Percentiles rank a stretch among this genome's conserved stretches.
Conservation (phyloP, 2,329 filamentous ascomycete genomes). For the Fusarium nodosum region DNA sequence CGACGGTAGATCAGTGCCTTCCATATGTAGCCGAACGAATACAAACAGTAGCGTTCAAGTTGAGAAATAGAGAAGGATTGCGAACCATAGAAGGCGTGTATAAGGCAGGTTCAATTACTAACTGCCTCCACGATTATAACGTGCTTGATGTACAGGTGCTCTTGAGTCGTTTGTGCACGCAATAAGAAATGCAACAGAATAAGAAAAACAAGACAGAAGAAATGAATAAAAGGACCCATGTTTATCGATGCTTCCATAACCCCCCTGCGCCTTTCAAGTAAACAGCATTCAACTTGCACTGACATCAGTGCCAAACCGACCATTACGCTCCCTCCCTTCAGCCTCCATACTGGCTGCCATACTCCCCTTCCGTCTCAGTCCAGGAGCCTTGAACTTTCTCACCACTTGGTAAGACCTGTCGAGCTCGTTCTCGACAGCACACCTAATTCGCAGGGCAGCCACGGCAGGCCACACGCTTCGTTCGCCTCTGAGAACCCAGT, state of each 20-base stretch:
- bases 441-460: conserved; percentile 83
- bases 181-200: not conserved
- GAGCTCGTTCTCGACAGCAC: conserved; percentile 87
- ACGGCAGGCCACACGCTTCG: conserved; percentile 92
- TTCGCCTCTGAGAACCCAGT: conserved; percentile 90
- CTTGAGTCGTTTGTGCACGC: not conserved
- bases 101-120: not conserved
- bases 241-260: conserved; percentile 13
- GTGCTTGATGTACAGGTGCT: not conserved
- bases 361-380: conserved; percentile 62
- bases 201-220: not conserved
- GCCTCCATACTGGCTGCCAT: conserved; percentile 51
- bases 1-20: not conserved
- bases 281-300: conserved; percentile 26
- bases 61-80: not conserved
- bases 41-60: not conserved
- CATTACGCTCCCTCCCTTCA: conserved; percentile 37
- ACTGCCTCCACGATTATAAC: not conserved
- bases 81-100: not conserved
- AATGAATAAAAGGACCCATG: conserved; percentile 4
- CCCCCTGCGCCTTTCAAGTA: conserved; percentile 5
- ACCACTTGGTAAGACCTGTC: conserved; percentile 88
- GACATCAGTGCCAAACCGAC: conserved; percentile 27
- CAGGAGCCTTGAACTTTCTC: conserved; percentile 70
- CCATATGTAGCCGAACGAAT: not conserved